A percentile compares a stretch with the other conserved stretches of the same genome.
phyloP scores from a whole-genome alignment of 805 yeast genomes.

The Ogataea polymorpha region DNA sequence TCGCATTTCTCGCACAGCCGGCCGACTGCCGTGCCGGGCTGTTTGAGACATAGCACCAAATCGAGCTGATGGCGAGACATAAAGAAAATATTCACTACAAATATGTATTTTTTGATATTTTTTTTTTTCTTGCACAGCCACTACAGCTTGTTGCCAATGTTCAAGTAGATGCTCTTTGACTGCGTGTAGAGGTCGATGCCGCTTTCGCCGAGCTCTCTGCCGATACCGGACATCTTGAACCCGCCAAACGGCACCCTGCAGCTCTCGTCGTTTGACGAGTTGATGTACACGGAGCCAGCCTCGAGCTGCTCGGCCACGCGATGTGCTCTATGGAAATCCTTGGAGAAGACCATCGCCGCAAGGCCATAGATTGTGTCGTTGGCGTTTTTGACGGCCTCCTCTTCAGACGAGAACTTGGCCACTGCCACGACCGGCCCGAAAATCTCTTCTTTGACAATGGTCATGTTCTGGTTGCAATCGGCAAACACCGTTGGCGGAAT shows the following conservation, averaged over 20 bases:
- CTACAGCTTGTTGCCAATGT: constrained; percentile 39
- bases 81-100: background rate
- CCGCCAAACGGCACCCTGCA: constrained; percentile 78
- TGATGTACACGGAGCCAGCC: constrained; percentile 70
- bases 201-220: constrained; percentile 76
- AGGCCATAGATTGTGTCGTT: constrained; percentile 75
- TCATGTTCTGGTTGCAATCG: constrained; percentile 62
- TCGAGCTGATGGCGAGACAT: constrained; percentile 94
- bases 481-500: constrained; percentile 75
- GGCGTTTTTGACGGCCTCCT: constrained; percentile 66
- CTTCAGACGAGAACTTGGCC: constrained; percentile 61
- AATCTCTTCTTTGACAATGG: constrained; percentile 74
- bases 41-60: constrained; percentile 77
- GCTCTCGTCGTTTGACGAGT: constrained; percentile 65
- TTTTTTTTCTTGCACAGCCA: background rate
- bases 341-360: constrained; percentile 78
- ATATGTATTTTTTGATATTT: background rate
- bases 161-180: constrained; percentile 63
- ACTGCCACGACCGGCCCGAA: constrained; percentile 83
- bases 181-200: constrained; percentile 72
- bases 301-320: constrained; percentile 42
- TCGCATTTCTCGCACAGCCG: constrained; percentile 81
- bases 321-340: constrained; percentile 63
- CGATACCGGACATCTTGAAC: constrained; percentile 73
- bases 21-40: constrained; percentile 74